A percentile compares a stretch with the other conserved stretches of the same genome.
Evolutionary conservation across 2,329 filamentous ascomycete genomes (phyloP).

Genomic region (Beauveria scarabaeidicola): DNA sequence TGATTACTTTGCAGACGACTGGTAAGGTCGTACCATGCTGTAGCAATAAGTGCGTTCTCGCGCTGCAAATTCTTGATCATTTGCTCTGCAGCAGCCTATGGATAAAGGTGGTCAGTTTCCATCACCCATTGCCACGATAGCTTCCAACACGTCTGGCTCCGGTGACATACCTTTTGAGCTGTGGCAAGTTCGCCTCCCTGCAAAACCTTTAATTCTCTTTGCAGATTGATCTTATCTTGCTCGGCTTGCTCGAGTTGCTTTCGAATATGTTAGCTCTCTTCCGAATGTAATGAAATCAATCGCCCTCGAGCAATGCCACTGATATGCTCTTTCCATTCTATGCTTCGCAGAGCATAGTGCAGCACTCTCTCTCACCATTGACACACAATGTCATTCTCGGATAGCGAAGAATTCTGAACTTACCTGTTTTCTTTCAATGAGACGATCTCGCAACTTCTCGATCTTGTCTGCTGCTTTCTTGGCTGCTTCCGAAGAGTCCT

Average conservation of each 20-base stretch:
- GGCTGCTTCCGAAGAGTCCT: slow-evolving; percentile 26
- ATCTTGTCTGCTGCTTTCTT: slow-evolving; percentile 43
- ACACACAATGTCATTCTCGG: neutral
- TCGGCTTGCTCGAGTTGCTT: slow-evolving; percentile 53
- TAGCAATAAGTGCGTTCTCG: slow-evolving; percentile 70
- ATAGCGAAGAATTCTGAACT: slow-evolving; percentile 22
- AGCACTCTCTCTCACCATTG: neutral
- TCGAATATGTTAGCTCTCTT: neutral
- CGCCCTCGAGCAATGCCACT: neutral
- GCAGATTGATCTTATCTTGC: slow-evolving; percentile 47
- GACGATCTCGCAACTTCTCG: slow-evolving; percentile 46
- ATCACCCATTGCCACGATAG: neutral
- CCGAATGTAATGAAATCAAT: too few species aligned
- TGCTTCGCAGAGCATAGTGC: neutral
- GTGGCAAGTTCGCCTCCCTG: slow-evolving; percentile 40
- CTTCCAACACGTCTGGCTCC: neutral
- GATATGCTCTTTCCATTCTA: neutral
- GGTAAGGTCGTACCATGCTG: slow-evolving; percentile 81
- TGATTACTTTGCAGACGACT: slow-evolving; percentile 75
- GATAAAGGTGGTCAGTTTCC: neutral
- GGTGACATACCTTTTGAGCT: slow-evolving; percentile 43
- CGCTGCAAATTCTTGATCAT: slow-evolving; percentile 62
- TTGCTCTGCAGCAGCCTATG: slow-evolving; percentile 42
- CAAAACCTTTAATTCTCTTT: slow-evolving; percentile 44
- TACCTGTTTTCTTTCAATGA: slow-evolving; percentile 52